These are phyloP conservation scores for Eimeria brunetti DNA, from an alignment of 169 alveolate species.

Conservation along the genomic window DNA sequence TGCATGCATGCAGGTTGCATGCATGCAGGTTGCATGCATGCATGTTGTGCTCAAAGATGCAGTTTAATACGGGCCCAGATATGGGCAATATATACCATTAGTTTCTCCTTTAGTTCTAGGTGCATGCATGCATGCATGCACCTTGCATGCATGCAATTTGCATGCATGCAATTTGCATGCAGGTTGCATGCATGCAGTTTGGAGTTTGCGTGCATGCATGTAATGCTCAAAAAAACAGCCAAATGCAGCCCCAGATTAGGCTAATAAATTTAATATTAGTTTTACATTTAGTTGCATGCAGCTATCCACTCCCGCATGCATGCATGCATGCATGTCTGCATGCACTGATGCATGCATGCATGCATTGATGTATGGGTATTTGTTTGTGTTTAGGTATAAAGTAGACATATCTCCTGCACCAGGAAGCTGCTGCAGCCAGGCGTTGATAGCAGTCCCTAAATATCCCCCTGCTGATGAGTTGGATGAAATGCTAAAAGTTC, in stretches of 20 bases:
- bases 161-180: not conserved
- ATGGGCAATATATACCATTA: conserved; percentile 42
- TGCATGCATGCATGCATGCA: not conserved
- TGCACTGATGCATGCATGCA: not conserved
- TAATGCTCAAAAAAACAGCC: conserved; percentile 82
- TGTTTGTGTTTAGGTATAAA: conserved; percentile 35
- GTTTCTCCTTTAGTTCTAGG: too few relatives aligned
- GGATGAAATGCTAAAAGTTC: conserved; percentile 79
- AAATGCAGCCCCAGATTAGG: conserved; percentile 84
- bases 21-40: conserved; percentile 38
- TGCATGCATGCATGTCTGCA: not conserved
- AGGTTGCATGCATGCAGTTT: too few relatives aligned
- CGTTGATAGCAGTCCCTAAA: conserved; percentile 82
- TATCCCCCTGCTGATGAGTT: conserved; percentile 83
- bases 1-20: not conserved
- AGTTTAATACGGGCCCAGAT: conserved; percentile 84
- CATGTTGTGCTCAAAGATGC: conserved; percentile 81
- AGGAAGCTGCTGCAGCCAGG: conserved; percentile 79
- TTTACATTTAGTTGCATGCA: too few relatives aligned
- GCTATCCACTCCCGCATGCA: too few relatives aligned
- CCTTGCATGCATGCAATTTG: too few relatives aligned
- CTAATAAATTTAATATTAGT: not conserved
- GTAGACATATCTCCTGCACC: conserved; percentile 76
- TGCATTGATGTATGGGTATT: not conserved
- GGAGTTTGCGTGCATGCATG: not conserved